phyloP scores from a whole-genome alignment of 2,329 filamentous ascomycete genomes.

The Thielaviopsis punctulata region DNA sequence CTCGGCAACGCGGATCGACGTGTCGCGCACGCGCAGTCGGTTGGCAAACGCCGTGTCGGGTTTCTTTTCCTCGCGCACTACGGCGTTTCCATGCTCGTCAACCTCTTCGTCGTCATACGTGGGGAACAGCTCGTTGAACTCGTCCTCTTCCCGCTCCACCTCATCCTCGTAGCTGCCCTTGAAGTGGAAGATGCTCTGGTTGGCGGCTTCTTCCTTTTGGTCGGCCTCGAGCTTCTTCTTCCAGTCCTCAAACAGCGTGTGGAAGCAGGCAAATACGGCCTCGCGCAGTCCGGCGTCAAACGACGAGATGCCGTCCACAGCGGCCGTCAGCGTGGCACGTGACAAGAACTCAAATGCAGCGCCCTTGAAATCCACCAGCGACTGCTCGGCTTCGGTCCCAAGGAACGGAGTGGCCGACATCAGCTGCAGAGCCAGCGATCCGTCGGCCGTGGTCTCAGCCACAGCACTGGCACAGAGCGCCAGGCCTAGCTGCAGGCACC shows the following conservation, averaged over 20 bases:
- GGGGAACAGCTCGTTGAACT: conserved; percentile 70
- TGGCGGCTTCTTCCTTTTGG: conserved; percentile 54
- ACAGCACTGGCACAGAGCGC: conserved; percentile 35
- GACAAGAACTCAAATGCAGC: conserved; percentile 32
- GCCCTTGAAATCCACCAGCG: conserved; percentile 13
- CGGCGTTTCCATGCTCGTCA: conserved; percentile 7
- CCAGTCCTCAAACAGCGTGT: conserved; percentile 66
- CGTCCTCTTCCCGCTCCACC: conserved; percentile 54
- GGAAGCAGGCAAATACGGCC: conserved; percentile 46
- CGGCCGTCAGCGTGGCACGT: conserved; percentile 23
- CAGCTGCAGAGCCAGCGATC: conserved; percentile 17
- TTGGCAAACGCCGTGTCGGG: conserved; percentile 15
- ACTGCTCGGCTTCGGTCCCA: conserved; percentile 22
- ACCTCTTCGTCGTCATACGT: conserved; percentile 45
- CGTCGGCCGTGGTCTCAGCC: conserved; percentile 15
- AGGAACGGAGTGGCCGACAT: conserved; percentile 37
- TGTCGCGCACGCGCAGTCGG: conserved; percentile 29
- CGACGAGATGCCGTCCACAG: conserved; percentile 27
- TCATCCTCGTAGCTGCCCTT: conserved; percentile 60
- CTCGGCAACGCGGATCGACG: conserved; percentile 43
- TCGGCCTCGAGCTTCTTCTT: conserved; percentile 59
- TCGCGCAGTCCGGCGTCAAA: conserved; percentile 21
- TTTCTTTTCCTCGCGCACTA: conserved; percentile 3
- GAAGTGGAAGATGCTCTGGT: conserved; percentile 68
- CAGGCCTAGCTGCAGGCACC: conserved; percentile 61